Evolutionary conservation across 345 rosid genomes (phyloP).

Genomic region (Schrenkiella parvula): DNA sequence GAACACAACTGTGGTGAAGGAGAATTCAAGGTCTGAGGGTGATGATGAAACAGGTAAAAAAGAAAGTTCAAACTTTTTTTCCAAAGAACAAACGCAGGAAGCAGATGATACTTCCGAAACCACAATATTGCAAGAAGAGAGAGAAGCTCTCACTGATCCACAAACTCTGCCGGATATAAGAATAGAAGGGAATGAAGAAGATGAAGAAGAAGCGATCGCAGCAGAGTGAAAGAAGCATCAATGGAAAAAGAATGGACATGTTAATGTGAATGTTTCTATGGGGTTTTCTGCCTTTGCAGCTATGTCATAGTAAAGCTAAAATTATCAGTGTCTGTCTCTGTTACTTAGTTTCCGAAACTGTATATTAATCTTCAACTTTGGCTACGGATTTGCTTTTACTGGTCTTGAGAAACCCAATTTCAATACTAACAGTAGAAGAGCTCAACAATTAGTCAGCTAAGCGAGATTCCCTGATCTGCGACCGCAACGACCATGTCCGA

Average conservation of each 20-base stretch:
- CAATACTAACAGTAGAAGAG: neutral
- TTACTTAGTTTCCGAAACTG: slow-evolving; percentile 13
- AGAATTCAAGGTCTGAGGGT: slow-evolving; percentile 31
- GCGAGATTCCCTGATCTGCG: neutral
- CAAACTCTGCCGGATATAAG: slow-evolving; percentile 46
- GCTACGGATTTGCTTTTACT: slow-evolving; percentile 14
- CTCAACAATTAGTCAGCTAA: neutral
- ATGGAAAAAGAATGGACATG: neutral
- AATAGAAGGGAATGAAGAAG: slow-evolving; percentile 34
- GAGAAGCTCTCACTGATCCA: slow-evolving; percentile 44
- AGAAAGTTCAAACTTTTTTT: slow-evolving; percentile 30
- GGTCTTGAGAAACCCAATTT: slow-evolving; percentile 2
- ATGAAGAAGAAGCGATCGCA: slow-evolving; percentile 35
- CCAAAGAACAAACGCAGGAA: slow-evolving; percentile 35
- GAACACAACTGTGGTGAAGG: slow-evolving; percentile 39
- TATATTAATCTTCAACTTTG: slow-evolving; percentile 29
- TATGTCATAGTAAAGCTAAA: slow-evolving; percentile 12
- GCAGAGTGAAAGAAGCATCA: slow-evolving; percentile 38
- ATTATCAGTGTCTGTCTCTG: slow-evolving; percentile 1
- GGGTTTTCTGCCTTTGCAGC: slow-evolving; percentile 5
- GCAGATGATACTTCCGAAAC: slow-evolving; percentile 35
- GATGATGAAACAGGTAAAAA: slow-evolving; percentile 33
- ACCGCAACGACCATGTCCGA: neutral
- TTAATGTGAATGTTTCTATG: slow-evolving; percentile 19
- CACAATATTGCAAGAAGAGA: slow-evolving; percentile 41